A percentile compares a stretch with the other conserved stretches of the same genome.
Conservation (phyloP, 768 basidiomycete species). For the Boletus barrowsii region DNA sequence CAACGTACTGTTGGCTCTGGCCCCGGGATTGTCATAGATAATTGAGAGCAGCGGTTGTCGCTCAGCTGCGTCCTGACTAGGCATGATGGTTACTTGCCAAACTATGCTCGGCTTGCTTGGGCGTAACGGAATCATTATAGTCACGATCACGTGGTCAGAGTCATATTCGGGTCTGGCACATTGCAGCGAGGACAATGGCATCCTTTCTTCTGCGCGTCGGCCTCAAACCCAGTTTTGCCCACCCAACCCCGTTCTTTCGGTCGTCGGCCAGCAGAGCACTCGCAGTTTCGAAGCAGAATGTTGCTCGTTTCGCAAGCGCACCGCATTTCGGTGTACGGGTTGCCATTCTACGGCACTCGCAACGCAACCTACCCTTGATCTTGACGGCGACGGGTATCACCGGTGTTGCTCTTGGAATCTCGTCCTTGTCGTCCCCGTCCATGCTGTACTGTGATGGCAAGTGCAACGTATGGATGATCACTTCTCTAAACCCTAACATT, state of each 20-base stretch:
- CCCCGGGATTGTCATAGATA: conserved; percentile 15
- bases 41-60: conserved; percentile 44
- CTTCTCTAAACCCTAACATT: conserved; percentile 2
- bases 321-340: background rate
- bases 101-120: conserved; percentile 1
- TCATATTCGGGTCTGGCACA: background rate
- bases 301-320: background rate
- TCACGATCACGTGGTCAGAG: conserved; percentile 23
- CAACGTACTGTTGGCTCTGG: conserved; percentile 5
- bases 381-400: conserved; percentile 35
- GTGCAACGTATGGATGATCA: conserved; percentile 8
- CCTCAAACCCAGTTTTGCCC: conserved; percentile 10
- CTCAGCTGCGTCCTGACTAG: conserved; percentile 41
- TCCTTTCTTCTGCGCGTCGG: conserved; percentile 18
- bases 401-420: conserved; percentile 45
- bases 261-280: background rate
- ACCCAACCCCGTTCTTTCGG: conserved; percentile 1
- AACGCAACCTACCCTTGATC: conserved; percentile 13
- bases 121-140: background rate
- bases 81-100: conserved; percentile 30
- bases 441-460: conserved; percentile 55
- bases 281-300: conserved; percentile 1
- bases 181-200: conserved; percentile 3
- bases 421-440: conserved; percentile 30
- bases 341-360: conserved; percentile 3